Base-by-base conservation (phyloP, 83 land plant species). In the Picea abies region DNA sequence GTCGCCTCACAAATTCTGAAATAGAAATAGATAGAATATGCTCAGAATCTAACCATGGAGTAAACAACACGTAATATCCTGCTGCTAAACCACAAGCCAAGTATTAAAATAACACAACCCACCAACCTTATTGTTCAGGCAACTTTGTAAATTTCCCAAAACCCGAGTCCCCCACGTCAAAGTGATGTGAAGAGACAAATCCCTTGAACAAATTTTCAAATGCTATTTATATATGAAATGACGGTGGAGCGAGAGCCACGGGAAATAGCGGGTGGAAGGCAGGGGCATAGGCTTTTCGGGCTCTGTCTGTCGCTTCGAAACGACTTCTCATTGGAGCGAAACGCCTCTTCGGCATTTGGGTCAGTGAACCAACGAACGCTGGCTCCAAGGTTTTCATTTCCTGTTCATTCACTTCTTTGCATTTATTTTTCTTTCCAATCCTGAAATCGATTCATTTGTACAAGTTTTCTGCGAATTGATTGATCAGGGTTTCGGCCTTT, bases 401-500 rank as follows among this genome's bases (percentile, higher is more conserved):
- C 14, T 56, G 15, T 56, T 56, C 14, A 3, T 56, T 12, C 15
- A 11, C 15, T 12, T 56, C 15, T 3, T 12, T 56, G 14, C 3
- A 12, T 56, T 56, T 56, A 2, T 12, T 12, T 56, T 56, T 12
- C 58, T 11, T 56, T 56, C 15, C 58, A 14, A 56, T 56, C 58
- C 58, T 56, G 15, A 56, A 56, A 56, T 12, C 58, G 58, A 56
- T 56, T 56, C 58, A 56, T 56, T 35, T 56, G 15, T 56, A 12
- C 12, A 9, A 56, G 15, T 56, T 56, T 56, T 56, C 58, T 12
- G 15, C 4, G n/a, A 17, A 32, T 17, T 14, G 47, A 70, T 19
- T 8, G 77, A 52, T 73, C 58, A 73, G 77, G 58, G 77, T 73
- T 73, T 73, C 77, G 9, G 56, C 58, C 35, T 7, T 12, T 56